Base-by-base conservation (phyloP, 176 grass and related monocot genomes). In the Cymbopogon citratus region DNA sequence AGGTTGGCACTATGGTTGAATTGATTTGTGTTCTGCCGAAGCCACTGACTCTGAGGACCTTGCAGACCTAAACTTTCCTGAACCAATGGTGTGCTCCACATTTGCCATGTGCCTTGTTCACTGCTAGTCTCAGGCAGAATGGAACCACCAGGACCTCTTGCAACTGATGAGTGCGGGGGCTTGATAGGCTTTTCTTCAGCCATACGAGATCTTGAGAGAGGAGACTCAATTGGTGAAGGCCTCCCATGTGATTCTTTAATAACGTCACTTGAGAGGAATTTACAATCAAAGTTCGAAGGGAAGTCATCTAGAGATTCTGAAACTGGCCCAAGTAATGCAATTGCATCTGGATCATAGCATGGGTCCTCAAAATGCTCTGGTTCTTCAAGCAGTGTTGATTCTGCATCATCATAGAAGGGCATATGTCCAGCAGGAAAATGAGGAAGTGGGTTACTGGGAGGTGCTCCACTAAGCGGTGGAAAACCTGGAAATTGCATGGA, bases 201-300 rank as follows among this genome's bases (percentile, higher is more conserved):
- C 65, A 36, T 39, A 38, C 89, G 83, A 38, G 71, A 86, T 64
- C 85, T 84, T 39, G 90, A 92, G 25, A 94, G 62, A 54, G 95
- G 95, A 67, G 92, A 91, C 54, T 93, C 85, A 59, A 98, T 94
- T 64, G 95, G 95, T 80, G 95, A 98, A 36, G 92, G 95, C 74
- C 81, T 93, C 35, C 66, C 87, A 83, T 83, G 82, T 84, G 87
- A 68, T 75, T 80, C 86, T 65, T 83, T 88, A 29, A 45, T 28
- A 34, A 74, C 71, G 73, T 82, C 87, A 82, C 73, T 82, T 4
- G 75, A 87, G 36, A 81, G 69, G 59, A 92, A 94, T 54, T 82
- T 73, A 61, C 43, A 59, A 57, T 76, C 91, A 12, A 89, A 76
- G 54, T 97, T 89, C 5, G 41, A n/a, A 67, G 91, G 89, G 46